These are phyloP conservation scores for Ajuga chamaepitys DNA, from an alignment of 257 asterid genomes.

Conservation along the genomic window DNA sequence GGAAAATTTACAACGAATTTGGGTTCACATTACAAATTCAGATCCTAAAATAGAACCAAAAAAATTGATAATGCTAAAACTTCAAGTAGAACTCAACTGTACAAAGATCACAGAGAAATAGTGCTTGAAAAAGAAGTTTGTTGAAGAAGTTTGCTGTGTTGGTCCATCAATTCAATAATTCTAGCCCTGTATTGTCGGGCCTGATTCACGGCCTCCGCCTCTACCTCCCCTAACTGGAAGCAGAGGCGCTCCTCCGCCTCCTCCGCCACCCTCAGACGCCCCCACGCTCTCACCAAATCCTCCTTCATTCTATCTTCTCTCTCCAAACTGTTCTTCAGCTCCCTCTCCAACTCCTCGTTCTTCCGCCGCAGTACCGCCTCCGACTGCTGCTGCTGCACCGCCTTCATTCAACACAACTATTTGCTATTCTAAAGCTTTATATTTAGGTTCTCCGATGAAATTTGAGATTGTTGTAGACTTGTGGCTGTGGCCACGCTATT, in stretches of 20 bases:
- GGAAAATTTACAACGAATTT: not conserved
- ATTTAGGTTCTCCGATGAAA: not conserved
- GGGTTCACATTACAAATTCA: not conserved
- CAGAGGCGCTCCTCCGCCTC: constrained; percentile 89
- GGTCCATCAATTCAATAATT: constrained; percentile 36
- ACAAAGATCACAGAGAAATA: not conserved
- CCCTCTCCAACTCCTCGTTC: constrained; percentile 65
- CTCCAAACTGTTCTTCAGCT: constrained; percentile 37
- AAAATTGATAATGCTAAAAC: not conserved
- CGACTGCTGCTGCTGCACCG: not conserved
- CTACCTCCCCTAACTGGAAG: constrained; percentile 73
- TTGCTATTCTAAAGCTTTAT: not conserved
- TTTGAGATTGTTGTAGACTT: not conserved
- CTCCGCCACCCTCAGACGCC: constrained; percentile 60
- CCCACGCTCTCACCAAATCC: constrained; percentile 30
- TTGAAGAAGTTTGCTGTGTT: constrained; percentile 20
- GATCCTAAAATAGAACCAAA: too few relatives aligned
- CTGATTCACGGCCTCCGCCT: constrained; percentile 65
- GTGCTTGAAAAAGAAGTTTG: constrained; percentile 7
- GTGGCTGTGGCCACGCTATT: too few relatives aligned
- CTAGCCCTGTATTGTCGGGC: constrained; percentile 40
- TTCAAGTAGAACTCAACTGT: too few relatives aligned
- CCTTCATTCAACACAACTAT: not conserved
- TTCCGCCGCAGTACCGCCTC: constrained; percentile 34
- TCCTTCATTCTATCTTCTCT: constrained; percentile 51